Percentiles rank a stretch among this genome's conserved stretches.
phyloP scores from a whole-genome alignment of 2,329 filamentous ascomycete genomes.

The Fonsecaea pedrosoi region DNA sequence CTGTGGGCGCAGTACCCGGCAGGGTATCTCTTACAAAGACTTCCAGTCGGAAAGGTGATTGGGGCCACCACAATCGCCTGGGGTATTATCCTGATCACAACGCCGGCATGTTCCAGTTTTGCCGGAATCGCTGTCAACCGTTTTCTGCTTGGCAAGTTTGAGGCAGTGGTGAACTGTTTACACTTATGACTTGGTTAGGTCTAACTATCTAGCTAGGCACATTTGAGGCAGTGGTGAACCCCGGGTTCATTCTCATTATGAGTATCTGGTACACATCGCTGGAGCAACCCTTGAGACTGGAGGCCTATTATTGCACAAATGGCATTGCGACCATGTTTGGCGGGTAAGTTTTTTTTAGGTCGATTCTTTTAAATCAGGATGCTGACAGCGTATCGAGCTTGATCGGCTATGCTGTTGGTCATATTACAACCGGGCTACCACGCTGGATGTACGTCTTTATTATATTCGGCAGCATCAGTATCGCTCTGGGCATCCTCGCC shows the following conservation, averaged over 20 bases:
- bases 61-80: constrained; percentile 43
- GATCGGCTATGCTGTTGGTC: constrained; percentile 35
- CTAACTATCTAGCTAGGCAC: too few species aligned
- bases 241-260: constrained; percentile 45
- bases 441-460: constrained; percentile 40
- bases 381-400: constrained; percentile 37
- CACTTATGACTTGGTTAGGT: too few species aligned
- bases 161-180: constrained; percentile 42
- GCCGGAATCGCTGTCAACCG: constrained; percentile 33
- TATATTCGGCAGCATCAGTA: constrained; percentile 33
- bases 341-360: constrained; percentile 61
- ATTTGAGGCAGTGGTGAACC: constrained; percentile 41
- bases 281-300: constrained; percentile 34
- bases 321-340: constrained; percentile 68
- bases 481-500: constrained; percentile 26
- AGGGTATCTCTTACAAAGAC: constrained; percentile 55
- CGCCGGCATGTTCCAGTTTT: constrained; percentile 30
- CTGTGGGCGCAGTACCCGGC: constrained; percentile 60
- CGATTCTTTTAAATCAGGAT: constrained; percentile 43
- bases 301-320: constrained; percentile 51
- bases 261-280: constrained; percentile 36
- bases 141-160: constrained; percentile 32
- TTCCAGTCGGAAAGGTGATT: constrained; percentile 59
- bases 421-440: constrained; percentile 33
- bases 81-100: constrained; percentile 34